phyloP scores from a whole-genome alignment of 306 rosid genomes.

The Fragaria nilgerrensis region DNA sequence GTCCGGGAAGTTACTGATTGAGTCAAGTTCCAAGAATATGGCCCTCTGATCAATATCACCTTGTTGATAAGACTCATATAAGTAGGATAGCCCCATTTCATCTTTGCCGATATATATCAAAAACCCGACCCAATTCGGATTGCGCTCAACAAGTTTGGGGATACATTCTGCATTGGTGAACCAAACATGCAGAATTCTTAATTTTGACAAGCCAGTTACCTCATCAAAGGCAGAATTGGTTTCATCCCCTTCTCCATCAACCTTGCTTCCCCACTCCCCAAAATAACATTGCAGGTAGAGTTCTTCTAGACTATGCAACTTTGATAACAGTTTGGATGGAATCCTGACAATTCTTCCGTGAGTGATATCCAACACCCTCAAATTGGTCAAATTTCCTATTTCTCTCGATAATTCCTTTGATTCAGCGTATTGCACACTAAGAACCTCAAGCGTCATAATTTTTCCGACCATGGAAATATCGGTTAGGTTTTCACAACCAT shows the following conservation, averaged over 20 bases:
- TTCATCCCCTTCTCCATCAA: neutral
- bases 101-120: fast-evolving
- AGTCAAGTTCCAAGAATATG: too few species aligned
- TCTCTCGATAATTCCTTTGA: neutral
- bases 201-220: too few species aligned
- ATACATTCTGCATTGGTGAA: too few species aligned
- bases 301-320: neutral
- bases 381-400: too few species aligned
- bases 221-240: too few species aligned
- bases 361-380: too few species aligned
- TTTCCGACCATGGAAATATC: neutral
- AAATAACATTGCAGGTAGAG: neutral
- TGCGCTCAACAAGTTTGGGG: too few species aligned
- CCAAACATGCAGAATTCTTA: too few species aligned
- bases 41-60: too few species aligned
- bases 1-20: neutral
- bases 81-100: fast-evolving
- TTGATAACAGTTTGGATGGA: neutral
- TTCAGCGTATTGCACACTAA: neutral
- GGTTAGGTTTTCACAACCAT: fast-evolving
- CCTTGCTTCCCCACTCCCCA: neutral
- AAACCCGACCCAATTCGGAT: too few species aligned
- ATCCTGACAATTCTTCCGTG: fast-evolving
- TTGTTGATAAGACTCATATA: too few species aligned
- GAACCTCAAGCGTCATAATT: neutral